Base-by-base conservation (phyloP, 148 eudicot genomes). In the Vaccinium darrowii region DNA sequence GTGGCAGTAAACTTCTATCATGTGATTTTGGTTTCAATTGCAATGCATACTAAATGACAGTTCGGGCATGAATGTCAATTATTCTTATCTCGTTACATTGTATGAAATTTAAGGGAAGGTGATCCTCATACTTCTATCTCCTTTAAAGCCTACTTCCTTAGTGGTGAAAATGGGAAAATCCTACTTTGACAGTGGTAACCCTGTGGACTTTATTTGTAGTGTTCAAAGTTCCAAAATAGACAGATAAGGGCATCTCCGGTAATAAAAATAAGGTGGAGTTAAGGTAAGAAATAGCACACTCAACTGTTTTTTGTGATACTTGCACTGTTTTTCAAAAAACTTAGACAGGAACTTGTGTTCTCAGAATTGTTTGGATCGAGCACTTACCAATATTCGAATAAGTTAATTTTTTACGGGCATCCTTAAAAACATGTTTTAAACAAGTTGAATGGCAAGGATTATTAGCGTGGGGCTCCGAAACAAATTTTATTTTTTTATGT, bases 51-150 rank as follows among this genome's bases (percentile, higher is more conserved):
- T 53, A 7, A 30, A 27, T 12, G 27, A 25, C 39, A 11, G 81
- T 53, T 79, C 16, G 16, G 81, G 16, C 49, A 33, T 76, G 63
- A 78, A 25, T 78, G 18, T 78, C 58, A 78, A 13, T 78, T 51
- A 27, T 52, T 52, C 53, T 54, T 52, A 50, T 27, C 39, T 78
- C 63, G 43, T 54, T 78, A 27, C 10, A 19, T 75, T 43, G 25
- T 49, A 63, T 11, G 1, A 82, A 49, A 23, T 49, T 67, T 51
- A 8, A 49, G 60, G 11, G 63, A 9, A 71, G 60, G 9, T 69
- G 60, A 82, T 67, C 53, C 23, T 58, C 14, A 56, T 56, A 79
- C 49, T 56, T 79, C 14, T 0, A 54, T 79, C 23, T 54, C 82
- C 49, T 53, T 50, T 79, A 25, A 56, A 54, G 67, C 27, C 11